A percentile compares a stretch with the other conserved stretches of the same genome.
phyloP scores from a whole-genome alignment of 2,329 filamentous ascomycete species.

The Penicillium sp. region DNA sequence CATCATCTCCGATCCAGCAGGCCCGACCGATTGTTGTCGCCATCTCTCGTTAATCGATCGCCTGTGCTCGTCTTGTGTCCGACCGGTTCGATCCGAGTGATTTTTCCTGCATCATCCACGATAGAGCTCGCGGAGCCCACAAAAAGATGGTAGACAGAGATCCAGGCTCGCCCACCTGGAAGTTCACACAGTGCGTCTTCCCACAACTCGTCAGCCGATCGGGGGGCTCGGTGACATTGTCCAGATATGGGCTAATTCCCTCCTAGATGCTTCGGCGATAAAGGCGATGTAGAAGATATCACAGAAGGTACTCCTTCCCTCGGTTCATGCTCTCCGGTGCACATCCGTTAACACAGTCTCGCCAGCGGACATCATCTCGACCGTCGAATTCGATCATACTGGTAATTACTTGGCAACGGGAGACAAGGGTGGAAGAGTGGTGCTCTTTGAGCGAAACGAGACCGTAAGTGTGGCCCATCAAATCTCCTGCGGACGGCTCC shows the following conservation, averaged over 20 bases:
- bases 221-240: no score
- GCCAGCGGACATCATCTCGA: constrained; percentile 52
- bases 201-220: no score
- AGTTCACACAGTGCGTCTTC: constrained; percentile 91
- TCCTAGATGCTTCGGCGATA: constrained; percentile 94
- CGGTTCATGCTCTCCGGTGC: no score
- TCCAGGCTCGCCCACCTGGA: constrained; percentile 93
- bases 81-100: constrained; percentile 11
- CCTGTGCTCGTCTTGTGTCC: constrained; percentile 9
- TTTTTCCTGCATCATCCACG: constrained; percentile 14
- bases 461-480: constrained; percentile 58
- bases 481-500: background rate
- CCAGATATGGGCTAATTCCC: constrained; percentile 1
- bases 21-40: constrained; percentile 12
- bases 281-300: constrained; percentile 98
- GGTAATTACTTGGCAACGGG: constrained; percentile 54
- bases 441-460: constrained; percentile 72
- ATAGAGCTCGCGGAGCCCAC: constrained; percentile 20
- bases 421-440: constrained; percentile 52
- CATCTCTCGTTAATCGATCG: constrained; percentile 4
- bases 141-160: constrained; percentile 90
- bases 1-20: constrained; percentile 15
- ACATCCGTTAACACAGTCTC: no score
- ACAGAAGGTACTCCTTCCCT: constrained; percentile 69
- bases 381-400: constrained; percentile 53